Evolutionary conservation across 176 grass and related monocot genomes (phyloP).

Genomic region (Musa acuminata): DNA sequence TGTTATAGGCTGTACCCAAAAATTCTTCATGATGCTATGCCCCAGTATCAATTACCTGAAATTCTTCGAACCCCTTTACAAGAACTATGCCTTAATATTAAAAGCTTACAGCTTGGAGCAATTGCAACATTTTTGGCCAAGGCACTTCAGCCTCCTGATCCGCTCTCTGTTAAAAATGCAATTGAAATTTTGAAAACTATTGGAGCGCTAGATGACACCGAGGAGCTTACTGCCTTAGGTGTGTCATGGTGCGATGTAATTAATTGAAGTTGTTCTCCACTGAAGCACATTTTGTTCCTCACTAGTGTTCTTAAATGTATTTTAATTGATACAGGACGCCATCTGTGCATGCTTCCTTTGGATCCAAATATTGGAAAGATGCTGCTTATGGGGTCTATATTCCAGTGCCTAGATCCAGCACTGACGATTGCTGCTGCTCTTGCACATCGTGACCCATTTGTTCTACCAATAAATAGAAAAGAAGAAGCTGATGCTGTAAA

Average conservation of each 20-base stretch:
- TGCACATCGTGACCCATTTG: constrained; percentile 78
- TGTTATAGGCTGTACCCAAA: constrained; percentile 94
- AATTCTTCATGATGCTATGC: constrained; percentile 80
- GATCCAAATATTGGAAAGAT: constrained; percentile 98
- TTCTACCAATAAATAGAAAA: constrained; percentile 87
- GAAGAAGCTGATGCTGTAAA: constrained; percentile 93
- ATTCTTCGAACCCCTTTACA: constrained; percentile 94
- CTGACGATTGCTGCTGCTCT: constrained; percentile 89
- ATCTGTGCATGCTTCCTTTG: constrained; percentile 78
- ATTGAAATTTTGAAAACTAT: constrained; percentile 87
- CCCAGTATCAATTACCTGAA: constrained; percentile 92
- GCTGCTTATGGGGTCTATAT: constrained; percentile 84
- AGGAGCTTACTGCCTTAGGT: constrained; percentile 92
- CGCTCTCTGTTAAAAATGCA: constrained; percentile 85
- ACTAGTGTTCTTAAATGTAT: not conserved
- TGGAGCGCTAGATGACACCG: constrained; percentile 68
- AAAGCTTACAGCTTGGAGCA: constrained; percentile 77
- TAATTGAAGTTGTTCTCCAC: not conserved
- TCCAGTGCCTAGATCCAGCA: constrained; percentile 84
- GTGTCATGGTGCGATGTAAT: constrained; percentile 10
- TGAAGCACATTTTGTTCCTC: not conserved
- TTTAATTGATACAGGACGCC: constrained; percentile 45
- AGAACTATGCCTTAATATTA: constrained; percentile 92
- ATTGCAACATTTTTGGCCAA: constrained; percentile 76
- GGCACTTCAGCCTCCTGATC: constrained; percentile 79